Percentiles rank a stretch among this genome's conserved stretches.
Evolutionary conservation across 1,284 basidiomycete genomes (phyloP).

Genomic region (Apiotrichum montevideense): DNA sequence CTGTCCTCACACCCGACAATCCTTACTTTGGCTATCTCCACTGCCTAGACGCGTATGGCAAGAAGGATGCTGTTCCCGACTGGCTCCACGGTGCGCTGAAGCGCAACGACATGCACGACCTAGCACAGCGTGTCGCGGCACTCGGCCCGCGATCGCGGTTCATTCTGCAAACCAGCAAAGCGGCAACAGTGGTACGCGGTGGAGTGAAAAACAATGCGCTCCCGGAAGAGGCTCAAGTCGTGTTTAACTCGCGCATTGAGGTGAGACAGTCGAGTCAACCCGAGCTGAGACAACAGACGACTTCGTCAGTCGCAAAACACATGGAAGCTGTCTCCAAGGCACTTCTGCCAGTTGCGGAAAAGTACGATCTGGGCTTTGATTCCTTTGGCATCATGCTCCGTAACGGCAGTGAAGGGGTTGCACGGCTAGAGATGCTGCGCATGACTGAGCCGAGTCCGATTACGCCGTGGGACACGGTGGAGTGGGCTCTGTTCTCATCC

Average conservation of each 20-base stretch:
- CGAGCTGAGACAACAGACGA: constrained; percentile 7
- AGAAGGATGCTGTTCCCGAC: constrained; percentile 33
- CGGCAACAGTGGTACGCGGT: constrained; percentile 42
- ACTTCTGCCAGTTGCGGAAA: constrained; percentile 40
- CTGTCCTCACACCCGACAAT: constrained; percentile 34
- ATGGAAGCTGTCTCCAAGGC: constrained; percentile 36
- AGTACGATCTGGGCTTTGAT: constrained; percentile 4
- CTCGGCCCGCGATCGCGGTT: constrained; percentile 29
- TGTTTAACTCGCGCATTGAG: constrained; percentile 42
- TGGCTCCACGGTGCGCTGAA: constrained; percentile 32
- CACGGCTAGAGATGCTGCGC: not conserved
- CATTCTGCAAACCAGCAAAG: constrained; percentile 43
- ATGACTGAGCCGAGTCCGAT: constrained; percentile 50
- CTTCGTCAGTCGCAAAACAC: constrained; percentile 45
- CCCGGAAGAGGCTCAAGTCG: constrained; percentile 42
- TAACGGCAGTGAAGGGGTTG: constrained; percentile 10
- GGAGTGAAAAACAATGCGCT: constrained; percentile 48
- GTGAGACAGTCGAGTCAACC: constrained; percentile 20
- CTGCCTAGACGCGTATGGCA: constrained; percentile 49
- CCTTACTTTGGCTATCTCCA: constrained; percentile 49
- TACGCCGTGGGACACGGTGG: constrained; percentile 40
- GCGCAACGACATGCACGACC: constrained; percentile 43
- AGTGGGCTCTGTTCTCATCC: constrained; percentile 47
- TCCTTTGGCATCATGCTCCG: constrained; percentile 4
- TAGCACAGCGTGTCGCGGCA: constrained; percentile 42